Evolutionary conservation across 2,329 filamentous ascomycete genomes (phyloP).

Genomic region (Fusarium multiceps): DNA sequence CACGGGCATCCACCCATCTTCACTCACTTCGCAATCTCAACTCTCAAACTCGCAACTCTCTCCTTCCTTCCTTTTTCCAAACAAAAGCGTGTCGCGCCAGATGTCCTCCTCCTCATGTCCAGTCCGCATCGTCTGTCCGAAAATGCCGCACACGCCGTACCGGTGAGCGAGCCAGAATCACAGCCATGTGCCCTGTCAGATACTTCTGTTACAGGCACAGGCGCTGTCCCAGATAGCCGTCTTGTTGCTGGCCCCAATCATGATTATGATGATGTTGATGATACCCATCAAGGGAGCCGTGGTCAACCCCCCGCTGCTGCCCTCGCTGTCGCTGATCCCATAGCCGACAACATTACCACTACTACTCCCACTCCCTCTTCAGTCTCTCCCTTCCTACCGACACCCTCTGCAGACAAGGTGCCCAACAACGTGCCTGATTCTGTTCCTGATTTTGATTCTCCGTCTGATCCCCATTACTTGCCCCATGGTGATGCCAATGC

Average conservation of each 20-base stretch:
- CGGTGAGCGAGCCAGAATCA: conserved; percentile 52
- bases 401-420: conserved; percentile 40
- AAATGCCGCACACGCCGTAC: conserved; percentile 65
- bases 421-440: conserved; percentile 43
- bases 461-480: conserved; percentile 40
- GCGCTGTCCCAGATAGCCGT: conserved; percentile 26
- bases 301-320: conserved; percentile 28
- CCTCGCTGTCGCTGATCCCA: conserved; percentile 35
- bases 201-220: conserved; percentile 31
- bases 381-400: conserved; percentile 35
- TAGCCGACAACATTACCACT: conserved; percentile 30
- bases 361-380: conserved; percentile 43
- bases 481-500: conserved; percentile 43
- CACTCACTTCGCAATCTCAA: conserved; percentile 31
- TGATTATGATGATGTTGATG: conserved; percentile 41
- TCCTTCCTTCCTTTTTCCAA: conserved; percentile 25
- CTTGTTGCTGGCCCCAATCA: conserved; percentile 37
- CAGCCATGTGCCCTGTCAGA: conserved; percentile 33
- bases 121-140: conserved; percentile 61
- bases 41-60: conserved; percentile 28
- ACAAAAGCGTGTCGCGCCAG: conserved; percentile 52
- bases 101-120: conserved; percentile 71
- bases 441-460: conserved; percentile 43
- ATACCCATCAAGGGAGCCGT: conserved; percentile 33
- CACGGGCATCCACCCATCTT: conserved; percentile 19